phyloP scores from a whole-genome alignment of 176 grass and related monocot genomes.

The Ananas comosus region DNA sequence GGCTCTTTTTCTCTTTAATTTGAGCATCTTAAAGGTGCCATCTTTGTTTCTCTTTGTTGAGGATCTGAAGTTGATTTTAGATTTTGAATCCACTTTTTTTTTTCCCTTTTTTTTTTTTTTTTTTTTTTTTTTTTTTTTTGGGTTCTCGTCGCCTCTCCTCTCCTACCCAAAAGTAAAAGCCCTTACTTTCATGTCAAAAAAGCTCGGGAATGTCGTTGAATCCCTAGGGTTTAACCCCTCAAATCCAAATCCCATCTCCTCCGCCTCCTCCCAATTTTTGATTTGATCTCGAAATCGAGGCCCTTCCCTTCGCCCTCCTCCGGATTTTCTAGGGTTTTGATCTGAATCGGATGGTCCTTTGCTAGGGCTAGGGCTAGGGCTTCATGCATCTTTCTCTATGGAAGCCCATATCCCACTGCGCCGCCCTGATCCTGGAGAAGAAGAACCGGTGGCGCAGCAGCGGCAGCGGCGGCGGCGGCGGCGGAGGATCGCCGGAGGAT shows the following conservation, averaged over 20 bases:
- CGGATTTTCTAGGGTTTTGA: conserved; percentile 16
- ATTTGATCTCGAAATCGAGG: conserved; percentile 21
- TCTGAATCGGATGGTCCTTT: conserved; percentile 35
- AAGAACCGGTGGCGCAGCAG: conserved; percentile 30
- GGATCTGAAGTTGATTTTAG: not conserved
- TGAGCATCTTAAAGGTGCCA: not conserved
- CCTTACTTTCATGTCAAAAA: not conserved
- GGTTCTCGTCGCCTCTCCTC: not conserved
- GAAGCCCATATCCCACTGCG: conserved; percentile 96
- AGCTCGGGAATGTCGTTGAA: conserved; percentile 2
- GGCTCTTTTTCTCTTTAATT: not conserved
- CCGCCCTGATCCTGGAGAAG: conserved; percentile 73
- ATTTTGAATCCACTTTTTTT: not conserved
- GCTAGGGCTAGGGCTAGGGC: not conserved
- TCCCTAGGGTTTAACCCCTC: conserved; percentile 5
- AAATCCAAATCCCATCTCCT: not conserved
- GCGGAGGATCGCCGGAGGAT: conserved; percentile 13
- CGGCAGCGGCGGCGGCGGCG: conserved; percentile 33
- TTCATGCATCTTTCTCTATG: conserved; percentile 92
- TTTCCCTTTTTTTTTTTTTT: not conserved
- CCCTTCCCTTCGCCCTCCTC: conserved; percentile 12
- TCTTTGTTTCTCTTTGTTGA: not conserved
- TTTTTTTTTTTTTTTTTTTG: not conserved
- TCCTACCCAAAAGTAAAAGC: conserved; percentile 5
- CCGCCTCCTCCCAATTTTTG: not conserved